These are phyloP conservation scores for Trypanosomatidae sp. DNA, from an alignment of 208 protist genomes.

Conservation along the genomic window DNA sequence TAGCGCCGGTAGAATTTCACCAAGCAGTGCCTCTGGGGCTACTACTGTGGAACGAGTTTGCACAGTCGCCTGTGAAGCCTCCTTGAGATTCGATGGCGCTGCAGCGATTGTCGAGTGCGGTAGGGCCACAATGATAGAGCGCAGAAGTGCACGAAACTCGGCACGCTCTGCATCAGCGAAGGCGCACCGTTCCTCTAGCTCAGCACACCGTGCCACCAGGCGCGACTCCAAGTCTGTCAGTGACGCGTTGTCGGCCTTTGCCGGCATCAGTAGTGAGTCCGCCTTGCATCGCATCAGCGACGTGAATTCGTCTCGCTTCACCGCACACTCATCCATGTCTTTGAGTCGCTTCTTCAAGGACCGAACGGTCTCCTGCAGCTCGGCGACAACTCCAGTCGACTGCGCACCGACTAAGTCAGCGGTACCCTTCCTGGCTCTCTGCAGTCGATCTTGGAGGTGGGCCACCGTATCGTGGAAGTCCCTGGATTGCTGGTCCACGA, in stretches of 20 bases:
- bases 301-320: conserved; percentile 50
- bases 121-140: conserved; percentile 38
- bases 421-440: conserved; percentile 6
- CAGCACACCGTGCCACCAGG: conserved; percentile 47
- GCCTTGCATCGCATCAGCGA: conserved; percentile 54
- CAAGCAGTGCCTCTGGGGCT: conserved; percentile 13
- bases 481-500: conserved; percentile 51
- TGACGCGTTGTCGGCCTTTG: conserved; percentile 59
- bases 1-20: conserved; percentile 15
- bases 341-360: conserved; percentile 40
- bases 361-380: conserved; percentile 22
- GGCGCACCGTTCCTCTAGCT: conserved; percentile 76
- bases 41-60: too few species aligned
- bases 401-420: conserved; percentile 6
- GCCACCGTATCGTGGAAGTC: conserved; percentile 45
- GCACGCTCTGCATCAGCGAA: conserved; percentile 72
- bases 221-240: conserved; percentile 51
- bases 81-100: background rate
- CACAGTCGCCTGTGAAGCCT: background rate
- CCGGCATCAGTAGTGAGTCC: conserved; percentile 43
- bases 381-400: background rate
- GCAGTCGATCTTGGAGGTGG: conserved; percentile 38
- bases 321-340: conserved; percentile 43
- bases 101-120: background rate
- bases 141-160: conserved; percentile 65